Evolutionary conservation across 2,329 filamentous ascomycete genomes (phyloP).

Genomic region (Apiospora rasikravindrae): DNA sequence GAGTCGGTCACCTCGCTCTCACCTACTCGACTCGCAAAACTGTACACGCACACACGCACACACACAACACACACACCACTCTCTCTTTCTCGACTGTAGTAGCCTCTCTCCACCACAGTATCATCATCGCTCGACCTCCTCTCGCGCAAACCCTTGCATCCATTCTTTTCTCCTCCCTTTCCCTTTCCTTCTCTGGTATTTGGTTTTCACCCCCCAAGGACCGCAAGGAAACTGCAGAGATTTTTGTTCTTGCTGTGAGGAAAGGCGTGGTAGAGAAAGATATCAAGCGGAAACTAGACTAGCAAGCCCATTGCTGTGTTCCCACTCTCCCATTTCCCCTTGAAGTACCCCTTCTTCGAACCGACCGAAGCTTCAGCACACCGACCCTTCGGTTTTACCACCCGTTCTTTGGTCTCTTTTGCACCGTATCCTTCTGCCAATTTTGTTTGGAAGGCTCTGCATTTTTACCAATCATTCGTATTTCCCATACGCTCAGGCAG

Average conservation of each 20-base stretch:
- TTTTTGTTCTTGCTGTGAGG: conserved; percentile 14
- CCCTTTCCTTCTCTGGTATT: conserved; percentile 13
- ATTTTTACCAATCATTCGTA: conserved; percentile 16
- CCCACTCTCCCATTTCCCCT: conserved; percentile 16
- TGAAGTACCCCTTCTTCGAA: conserved; percentile 18
- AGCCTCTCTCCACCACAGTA: conserved; percentile 15
- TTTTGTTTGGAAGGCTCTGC: conserved; percentile 15
- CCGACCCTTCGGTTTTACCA: conserved; percentile 10
- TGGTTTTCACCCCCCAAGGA: conserved; percentile 10
- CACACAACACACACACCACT: conserved; percentile 1
- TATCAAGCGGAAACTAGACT: conserved; percentile 14
- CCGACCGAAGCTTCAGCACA: conserved; percentile 14
- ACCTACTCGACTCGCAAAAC: conserved; percentile 9
- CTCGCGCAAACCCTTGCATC: conserved; percentile 18
- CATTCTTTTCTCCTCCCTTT: conserved; percentile 16
- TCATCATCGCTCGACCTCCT: conserved; percentile 15
- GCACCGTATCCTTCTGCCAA: conserved; percentile 14
- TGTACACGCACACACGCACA: conserved; percentile 4
- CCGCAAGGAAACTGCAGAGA: conserved; percentile 12
- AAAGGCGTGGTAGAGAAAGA: conserved; percentile 17
- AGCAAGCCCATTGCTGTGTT: conserved; percentile 16
- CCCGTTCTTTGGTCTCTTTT: not conserved
- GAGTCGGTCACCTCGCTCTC: conserved; percentile 16
- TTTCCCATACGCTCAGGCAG: conserved; percentile 18
- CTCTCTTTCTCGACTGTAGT: conserved; percentile 11